Evolutionary conservation across 805 yeast species (phyloP).

Genomic region (Zygotorulaspora sp.): DNA sequence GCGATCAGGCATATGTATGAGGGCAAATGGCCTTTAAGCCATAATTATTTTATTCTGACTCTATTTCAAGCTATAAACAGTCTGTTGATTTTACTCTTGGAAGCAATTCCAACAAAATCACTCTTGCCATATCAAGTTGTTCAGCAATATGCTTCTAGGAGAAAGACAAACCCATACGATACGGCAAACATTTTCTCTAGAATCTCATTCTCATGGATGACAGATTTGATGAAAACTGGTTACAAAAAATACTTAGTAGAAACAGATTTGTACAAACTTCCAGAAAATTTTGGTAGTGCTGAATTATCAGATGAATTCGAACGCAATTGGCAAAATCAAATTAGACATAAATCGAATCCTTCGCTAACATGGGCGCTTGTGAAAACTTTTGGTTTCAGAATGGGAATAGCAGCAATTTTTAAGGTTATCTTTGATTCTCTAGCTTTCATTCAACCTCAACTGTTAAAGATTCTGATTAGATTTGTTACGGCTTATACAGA

Average conservation of each 20-base stretch:
- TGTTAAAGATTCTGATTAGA: slow-evolving; percentile 60
- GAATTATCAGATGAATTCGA: slow-evolving; percentile 48
- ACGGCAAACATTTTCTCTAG: slow-evolving; percentile 62
- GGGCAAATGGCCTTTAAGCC: slow-evolving; percentile 26
- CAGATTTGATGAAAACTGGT: slow-evolving; percentile 74
- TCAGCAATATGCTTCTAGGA: slow-evolving; percentile 27
- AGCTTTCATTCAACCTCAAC: slow-evolving; percentile 84
- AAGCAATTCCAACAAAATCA: slow-evolving; percentile 40
- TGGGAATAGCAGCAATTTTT: slow-evolving; percentile 64
- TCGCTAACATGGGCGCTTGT: slow-evolving; percentile 59
- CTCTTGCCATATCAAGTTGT: slow-evolving; percentile 41
- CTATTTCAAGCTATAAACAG: slow-evolving; percentile 34
- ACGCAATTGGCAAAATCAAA: slow-evolving; percentile 57
- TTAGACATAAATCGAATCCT: slow-evolving; percentile 39
- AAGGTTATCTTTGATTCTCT: slow-evolving; percentile 72
- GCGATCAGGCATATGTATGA: slow-evolving; percentile 35
- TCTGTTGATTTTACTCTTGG: slow-evolving; percentile 32
- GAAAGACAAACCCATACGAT: slow-evolving; percentile 38
- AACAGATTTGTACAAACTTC: slow-evolving; percentile 75
- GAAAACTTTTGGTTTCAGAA: slow-evolving; percentile 72
- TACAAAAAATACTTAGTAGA: slow-evolving; percentile 50
- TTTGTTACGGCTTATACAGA: slow-evolving; percentile 49
- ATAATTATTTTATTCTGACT: slow-evolving; percentile 30
- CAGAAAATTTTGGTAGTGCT: slow-evolving; percentile 56
- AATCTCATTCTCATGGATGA: slow-evolving; percentile 89